Conservation (phyloP, 164 flowering plant species). For the Cinnamomum micranthum region DNA sequence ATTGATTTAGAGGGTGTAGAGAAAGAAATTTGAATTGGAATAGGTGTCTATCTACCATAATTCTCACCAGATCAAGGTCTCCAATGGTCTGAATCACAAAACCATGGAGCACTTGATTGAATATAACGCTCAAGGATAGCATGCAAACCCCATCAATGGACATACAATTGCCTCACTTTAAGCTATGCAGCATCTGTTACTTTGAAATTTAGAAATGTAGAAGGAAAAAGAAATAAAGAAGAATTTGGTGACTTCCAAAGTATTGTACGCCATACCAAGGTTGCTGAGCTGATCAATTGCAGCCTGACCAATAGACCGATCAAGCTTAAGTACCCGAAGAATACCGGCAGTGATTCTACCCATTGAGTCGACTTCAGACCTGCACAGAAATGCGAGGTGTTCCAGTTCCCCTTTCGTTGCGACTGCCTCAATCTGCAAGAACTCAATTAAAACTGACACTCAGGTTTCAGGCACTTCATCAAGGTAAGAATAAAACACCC, state of each 20-base stretch:
- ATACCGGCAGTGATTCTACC: constrained; percentile 92
- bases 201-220: not conserved
- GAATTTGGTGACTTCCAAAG: not conserved
- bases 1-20: not conserved
- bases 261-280: constrained; percentile 48
- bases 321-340: constrained; percentile 75
- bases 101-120: not conserved
- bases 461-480: not conserved
- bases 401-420: constrained; percentile 88
- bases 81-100: not conserved
- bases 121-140: too few relatives aligned
- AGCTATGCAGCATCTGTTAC: not conserved
- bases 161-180: not conserved
- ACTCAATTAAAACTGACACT: constrained; percentile 2
- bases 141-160: too few relatives aligned
- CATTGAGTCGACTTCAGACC: constrained; percentile 85
- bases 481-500: not conserved
- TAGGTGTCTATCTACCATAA: too few relatives aligned
- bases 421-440: constrained; percentile 75
- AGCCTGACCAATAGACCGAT: constrained; percentile 72
- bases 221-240: too few relatives aligned
- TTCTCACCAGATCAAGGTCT: too few relatives aligned
- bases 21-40: not conserved
- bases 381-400: constrained; percentile 62
- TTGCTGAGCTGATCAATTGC: constrained; percentile 83